These are phyloP conservation scores for Lentinula sp. DNA, from an alignment of 768 basidiomycete genomes.

Conservation along the genomic window DNA sequence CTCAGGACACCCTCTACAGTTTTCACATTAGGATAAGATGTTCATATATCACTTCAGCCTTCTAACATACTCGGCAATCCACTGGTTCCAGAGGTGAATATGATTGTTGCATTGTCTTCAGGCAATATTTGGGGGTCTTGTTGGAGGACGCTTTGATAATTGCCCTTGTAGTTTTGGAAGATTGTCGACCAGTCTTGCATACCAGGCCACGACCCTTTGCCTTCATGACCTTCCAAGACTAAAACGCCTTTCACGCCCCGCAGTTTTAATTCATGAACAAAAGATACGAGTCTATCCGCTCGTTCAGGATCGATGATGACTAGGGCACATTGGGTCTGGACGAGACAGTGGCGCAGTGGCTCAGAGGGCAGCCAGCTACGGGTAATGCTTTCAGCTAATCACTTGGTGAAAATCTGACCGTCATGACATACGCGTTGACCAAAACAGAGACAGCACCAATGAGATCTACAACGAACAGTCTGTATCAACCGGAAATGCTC, in stretches of 20 bases:
- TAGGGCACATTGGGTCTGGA: slow-evolving; percentile 33
- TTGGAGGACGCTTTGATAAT: slow-evolving; percentile 21
- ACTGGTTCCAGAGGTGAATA: slow-evolving; percentile 45
- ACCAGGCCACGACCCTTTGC: slow-evolving; percentile 35
- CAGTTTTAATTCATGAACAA: slow-evolving; percentile 18
- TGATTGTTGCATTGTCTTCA: slow-evolving; percentile 45
- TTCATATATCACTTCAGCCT: neutral
- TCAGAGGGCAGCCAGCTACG: slow-evolving; percentile 35
- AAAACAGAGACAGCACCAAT: slow-evolving; percentile 45
- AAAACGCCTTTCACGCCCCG: slow-evolving; percentile 30
- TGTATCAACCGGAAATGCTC: slow-evolving; percentile 1
- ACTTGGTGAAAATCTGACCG: neutral
- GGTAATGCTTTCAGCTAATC: neutral
- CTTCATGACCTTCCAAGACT: slow-evolving; percentile 34
- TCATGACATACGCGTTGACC: slow-evolving; percentile 35
- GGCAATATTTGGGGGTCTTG: slow-evolving; percentile 27
- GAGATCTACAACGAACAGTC: slow-evolving; percentile 21
- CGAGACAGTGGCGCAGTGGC: slow-evolving; percentile 38
- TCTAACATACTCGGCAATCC: slow-evolving; percentile 5
- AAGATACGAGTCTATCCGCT: slow-evolving; percentile 28
- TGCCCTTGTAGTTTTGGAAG: slow-evolving; percentile 20
- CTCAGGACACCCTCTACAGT: slow-evolving; percentile 43
- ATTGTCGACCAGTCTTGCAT: slow-evolving; percentile 33
- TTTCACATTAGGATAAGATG: slow-evolving; percentile 5
- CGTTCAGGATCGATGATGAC: slow-evolving; percentile 43